These are phyloP conservation scores for Ceriops decandra DNA, from an alignment of 345 rosid species.

Conservation along the genomic window DNA sequence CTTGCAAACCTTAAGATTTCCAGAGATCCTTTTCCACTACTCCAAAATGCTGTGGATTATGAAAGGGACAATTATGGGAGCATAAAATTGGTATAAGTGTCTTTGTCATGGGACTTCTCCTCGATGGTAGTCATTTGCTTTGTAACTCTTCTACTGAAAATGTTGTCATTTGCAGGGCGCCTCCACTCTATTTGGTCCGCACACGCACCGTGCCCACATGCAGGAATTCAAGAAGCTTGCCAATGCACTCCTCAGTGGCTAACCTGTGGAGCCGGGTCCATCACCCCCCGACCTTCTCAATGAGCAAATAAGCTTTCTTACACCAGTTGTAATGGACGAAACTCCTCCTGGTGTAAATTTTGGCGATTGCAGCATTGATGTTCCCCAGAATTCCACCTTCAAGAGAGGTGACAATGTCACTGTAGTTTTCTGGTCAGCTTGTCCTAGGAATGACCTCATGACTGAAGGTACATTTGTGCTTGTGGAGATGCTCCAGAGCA, in stretches of 20 bases:
- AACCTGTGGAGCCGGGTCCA: constrained; percentile 53
- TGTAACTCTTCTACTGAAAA: background rate
- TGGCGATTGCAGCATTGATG: constrained; percentile 76
- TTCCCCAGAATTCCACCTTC: constrained; percentile 69
- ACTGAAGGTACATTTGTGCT: constrained; percentile 89
- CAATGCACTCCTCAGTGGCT: constrained; percentile 49
- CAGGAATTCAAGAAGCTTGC: constrained; percentile 90
- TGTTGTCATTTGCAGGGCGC: constrained; percentile 61
- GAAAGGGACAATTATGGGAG: background rate
- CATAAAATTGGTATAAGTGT: background rate
- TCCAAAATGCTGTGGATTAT: background rate
- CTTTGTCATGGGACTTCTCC: background rate
- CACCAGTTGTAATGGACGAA: constrained; percentile 83
- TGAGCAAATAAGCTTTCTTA: constrained; percentile 75
- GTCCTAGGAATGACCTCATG: constrained; percentile 92
- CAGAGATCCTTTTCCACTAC: background rate
- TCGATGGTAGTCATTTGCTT: background rate
- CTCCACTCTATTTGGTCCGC: constrained; percentile 87
- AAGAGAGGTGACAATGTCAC: constrained; percentile 63
- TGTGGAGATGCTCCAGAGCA: constrained; percentile 68
- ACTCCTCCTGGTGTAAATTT: constrained; percentile 64
- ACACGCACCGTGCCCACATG: constrained; percentile 82
- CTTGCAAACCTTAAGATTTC: background rate
- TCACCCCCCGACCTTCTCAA: constrained; percentile 78
- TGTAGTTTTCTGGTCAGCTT: constrained; percentile 88